Evolutionary conservation across 2,329 filamentous ascomycete genomes (phyloP), one percentile per base, ranked within the genome.

Genomic region (Gliomastix tumulicola): DNA sequence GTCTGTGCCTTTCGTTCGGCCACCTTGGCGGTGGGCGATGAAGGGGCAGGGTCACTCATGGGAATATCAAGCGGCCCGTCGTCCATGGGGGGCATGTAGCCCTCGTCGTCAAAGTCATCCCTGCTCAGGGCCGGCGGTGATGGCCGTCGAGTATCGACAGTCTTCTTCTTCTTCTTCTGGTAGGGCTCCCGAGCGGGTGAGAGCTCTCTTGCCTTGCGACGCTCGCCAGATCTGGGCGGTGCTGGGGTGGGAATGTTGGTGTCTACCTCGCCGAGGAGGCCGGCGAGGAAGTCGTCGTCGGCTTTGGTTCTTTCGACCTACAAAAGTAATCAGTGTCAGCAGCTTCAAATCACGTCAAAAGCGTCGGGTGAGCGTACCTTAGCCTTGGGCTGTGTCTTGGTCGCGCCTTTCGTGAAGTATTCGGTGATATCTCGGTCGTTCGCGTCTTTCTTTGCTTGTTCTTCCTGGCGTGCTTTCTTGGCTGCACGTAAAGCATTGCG

Each of bases 341-440:
- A n/a, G n/a, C n/a, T n/a, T n/a, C n/a, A n/a, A n/a, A n/a, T n/a
- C n/a, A n/a, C n/a, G n/a, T n/a, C n/a, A n/a, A n/a, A n/a, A n/a
- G n/a, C n/a, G n/a, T n/a, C n/a, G n/a, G n/a, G n/a, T n/a, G n/a
- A 3, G 16, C 34, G 40, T 60, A 89, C 88, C 74, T 95, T 97
- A 15, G 84, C 72, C 56, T 96, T 97, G 12, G 82, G 69, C 39
- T 80, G 81, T 35, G 73, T 60, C 45, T 74, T 73, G 41, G 69
- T 68, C 22, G 77, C 74, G 37, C 87, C 88, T 49, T 84, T 85
- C 47, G 76, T 90, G 57, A 98, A 97, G 63, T 94, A 98, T 51
- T 94, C 90, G 61, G 83, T 88, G 55, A 98, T 97, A 49, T 88
- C 84, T 53, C 85, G 84, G 59, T 94, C 88, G 47, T 88, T 87